Conservation (phyloP, 2,329 filamentous ascomycete genomes). For the Ophiostoma angusticollis region DNA sequence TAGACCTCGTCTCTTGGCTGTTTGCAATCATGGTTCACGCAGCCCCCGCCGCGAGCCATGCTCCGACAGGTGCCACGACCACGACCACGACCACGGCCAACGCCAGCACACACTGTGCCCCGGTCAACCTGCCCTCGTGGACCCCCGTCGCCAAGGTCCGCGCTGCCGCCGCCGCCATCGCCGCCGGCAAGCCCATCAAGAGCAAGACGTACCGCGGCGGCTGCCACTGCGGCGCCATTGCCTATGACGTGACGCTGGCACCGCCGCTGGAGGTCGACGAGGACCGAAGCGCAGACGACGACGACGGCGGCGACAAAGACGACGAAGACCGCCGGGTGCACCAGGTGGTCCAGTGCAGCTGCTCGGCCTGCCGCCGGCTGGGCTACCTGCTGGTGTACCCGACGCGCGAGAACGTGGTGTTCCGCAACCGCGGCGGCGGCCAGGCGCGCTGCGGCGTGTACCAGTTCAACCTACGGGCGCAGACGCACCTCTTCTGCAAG, state of each 20-base stretch:
- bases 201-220: conserved; percentile 31
- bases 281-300: neutral
- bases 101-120: neutral
- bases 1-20: no score
- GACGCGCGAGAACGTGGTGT: conserved; percentile 25
- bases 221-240: conserved; percentile 41
- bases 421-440: conserved; percentile 25
- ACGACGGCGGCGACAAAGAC: neutral
- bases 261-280: conserved; percentile 31
- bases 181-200: neutral
- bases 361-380: conserved; percentile 38
- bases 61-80: no score
- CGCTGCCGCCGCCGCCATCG: neutral
- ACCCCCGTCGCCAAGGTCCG: neutral
- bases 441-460: conserved; percentile 24
- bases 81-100: no score
- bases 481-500: conserved; percentile 36
- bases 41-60: no score
- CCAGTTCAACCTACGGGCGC: conserved; percentile 34
- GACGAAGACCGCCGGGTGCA: no score
- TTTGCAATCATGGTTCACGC: no score
- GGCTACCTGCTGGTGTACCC: conserved; percentile 39
- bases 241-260: conserved; percentile 34
- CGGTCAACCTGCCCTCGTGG: neutral
- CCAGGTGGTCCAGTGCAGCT: conserved; percentile 37